phyloP scores from a whole-genome alignment of 1,284 basidiomycete genomes.

The Coriolopsis trogii region DNA sequence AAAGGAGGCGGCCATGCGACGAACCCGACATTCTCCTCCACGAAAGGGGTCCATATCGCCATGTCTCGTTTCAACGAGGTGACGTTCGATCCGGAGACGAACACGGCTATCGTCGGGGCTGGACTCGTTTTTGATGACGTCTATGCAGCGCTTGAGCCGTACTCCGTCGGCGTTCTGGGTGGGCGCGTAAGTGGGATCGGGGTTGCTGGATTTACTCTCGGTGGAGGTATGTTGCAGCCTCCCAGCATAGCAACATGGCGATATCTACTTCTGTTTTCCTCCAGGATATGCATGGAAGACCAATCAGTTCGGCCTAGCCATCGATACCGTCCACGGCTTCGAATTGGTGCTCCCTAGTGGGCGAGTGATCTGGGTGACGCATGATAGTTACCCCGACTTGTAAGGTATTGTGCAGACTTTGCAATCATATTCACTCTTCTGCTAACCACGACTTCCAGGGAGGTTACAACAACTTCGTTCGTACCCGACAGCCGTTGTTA shows the following conservation, averaged over 20 bases:
- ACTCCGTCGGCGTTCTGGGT: conserved; percentile 49
- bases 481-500: no score
- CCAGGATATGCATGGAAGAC: conserved; percentile 46
- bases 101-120: conserved; percentile 46
- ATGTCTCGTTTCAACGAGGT: conserved; percentile 48
- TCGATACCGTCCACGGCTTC: conserved; percentile 44
- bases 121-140: conserved; percentile 54
- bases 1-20: conserved; percentile 53
- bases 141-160: conserved; percentile 42
- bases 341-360: conserved; percentile 47
- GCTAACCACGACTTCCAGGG: conserved; percentile 45
- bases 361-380: conserved; percentile 32
- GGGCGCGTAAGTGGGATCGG: conserved; percentile 43
- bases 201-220: conserved; percentile 50
- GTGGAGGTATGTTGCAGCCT: conserved; percentile 41
- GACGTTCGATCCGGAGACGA: conserved; percentile 32
- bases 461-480: conserved; percentile 62
- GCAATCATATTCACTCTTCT: background rate
- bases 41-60: conserved; percentile 52
- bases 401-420: conserved; percentile 22
- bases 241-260: background rate
- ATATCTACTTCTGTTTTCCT: no score
- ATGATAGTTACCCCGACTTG: conserved; percentile 33
- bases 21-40: conserved; percentile 55
- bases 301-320: conserved; percentile 45